Percentiles rank a stretch among this genome's conserved stretches.
phyloP scores from a whole-genome alignment of 1,139 yeast genomes.

The Geotrichum citri-aurantii region DNA sequence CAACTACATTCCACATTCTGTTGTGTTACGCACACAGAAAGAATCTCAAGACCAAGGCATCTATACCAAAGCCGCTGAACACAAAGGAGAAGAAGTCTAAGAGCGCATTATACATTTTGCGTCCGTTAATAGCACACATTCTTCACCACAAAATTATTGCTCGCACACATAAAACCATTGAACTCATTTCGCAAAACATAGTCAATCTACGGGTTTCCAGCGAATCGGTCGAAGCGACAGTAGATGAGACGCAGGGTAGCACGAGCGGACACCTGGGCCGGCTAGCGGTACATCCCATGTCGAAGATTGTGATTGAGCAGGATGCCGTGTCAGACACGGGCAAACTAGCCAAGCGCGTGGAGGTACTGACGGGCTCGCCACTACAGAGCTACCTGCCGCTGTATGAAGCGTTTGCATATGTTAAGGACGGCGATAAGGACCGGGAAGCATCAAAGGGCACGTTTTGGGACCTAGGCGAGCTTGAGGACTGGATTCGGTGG shows the following conservation, averaged over 20 bases:
- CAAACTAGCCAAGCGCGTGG: conserved; percentile 18
- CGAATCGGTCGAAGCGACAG: conserved; percentile 4
- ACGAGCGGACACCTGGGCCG: conserved; percentile 25
- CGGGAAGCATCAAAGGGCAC: conserved; percentile 27
- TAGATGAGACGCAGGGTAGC: background rate
- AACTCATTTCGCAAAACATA: conserved; percentile 36
- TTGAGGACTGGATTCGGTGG: conserved; percentile 67
- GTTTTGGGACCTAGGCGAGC: conserved; percentile 55
- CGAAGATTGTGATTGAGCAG: conserved; percentile 20
- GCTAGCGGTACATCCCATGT: conserved; percentile 30
- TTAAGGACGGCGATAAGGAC: conserved; percentile 35
- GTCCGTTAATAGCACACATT: conserved; percentile 66
- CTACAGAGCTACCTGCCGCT: conserved; percentile 32
- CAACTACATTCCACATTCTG: conserved; percentile 51
- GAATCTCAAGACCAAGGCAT: conserved; percentile 44
- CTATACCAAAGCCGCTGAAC: conserved; percentile 28
- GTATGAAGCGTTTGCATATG: conserved; percentile 33
- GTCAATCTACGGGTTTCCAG: conserved; percentile 9
- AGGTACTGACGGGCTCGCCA: conserved; percentile 30
- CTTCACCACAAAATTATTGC: conserved; percentile 53
- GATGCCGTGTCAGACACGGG: background rate
- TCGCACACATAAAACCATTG: conserved; percentile 42
- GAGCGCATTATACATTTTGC: conserved; percentile 46
- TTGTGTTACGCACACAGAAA: conserved; percentile 55
- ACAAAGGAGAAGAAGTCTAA: conserved; percentile 34